Evolutionary conservation across 2,329 filamentous ascomycete species (phyloP).

Genomic region (Fusarium begoniae): DNA sequence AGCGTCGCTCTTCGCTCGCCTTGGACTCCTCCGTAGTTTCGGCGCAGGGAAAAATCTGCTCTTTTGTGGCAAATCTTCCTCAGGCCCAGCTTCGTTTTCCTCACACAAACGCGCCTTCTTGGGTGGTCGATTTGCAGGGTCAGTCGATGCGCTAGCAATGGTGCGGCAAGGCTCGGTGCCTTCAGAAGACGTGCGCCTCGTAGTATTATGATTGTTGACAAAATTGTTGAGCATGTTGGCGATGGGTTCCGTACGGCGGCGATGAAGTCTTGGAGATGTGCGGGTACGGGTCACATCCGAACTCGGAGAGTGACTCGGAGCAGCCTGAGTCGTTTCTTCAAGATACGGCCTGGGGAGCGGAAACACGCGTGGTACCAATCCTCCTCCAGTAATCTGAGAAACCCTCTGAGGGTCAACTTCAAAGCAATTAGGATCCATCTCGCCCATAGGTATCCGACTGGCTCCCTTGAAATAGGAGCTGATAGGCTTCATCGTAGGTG

Average conservation of each 20-base stretch:
- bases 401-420: conserved; percentile 59
- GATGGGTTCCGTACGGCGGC: conserved; percentile 64
- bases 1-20: conserved; percentile 50
- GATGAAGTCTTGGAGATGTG: conserved; percentile 53
- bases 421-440: conserved; percentile 71
- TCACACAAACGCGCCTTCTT: conserved; percentile 68
- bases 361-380: conserved; percentile 63
- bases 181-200: conserved; percentile 24
- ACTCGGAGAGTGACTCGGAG: conserved; percentile 15
- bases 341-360: conserved; percentile 68
- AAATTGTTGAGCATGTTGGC: conserved; percentile 52
- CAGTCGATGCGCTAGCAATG: conserved; percentile 22
- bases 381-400: conserved; percentile 59
- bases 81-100: conserved; percentile 53
- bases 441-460: conserved; percentile 65
- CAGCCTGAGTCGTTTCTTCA: conserved; percentile 46
- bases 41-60: conserved; percentile 64
- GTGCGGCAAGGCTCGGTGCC: conserved; percentile 15
- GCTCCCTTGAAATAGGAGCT: conserved; percentile 63
- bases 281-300: conserved; percentile 34
- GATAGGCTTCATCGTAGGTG: conserved; percentile 59
- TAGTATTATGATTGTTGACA: conserved; percentile 28
- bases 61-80: conserved; percentile 51
- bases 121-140: conserved; percentile 53
- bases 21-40: conserved; percentile 40